A percentile compares a stretch with the other conserved stretches of the same genome.
Evolutionary conservation across 441 rosid genomes (phyloP).

Genomic region (Aleurites moluccanus): DNA sequence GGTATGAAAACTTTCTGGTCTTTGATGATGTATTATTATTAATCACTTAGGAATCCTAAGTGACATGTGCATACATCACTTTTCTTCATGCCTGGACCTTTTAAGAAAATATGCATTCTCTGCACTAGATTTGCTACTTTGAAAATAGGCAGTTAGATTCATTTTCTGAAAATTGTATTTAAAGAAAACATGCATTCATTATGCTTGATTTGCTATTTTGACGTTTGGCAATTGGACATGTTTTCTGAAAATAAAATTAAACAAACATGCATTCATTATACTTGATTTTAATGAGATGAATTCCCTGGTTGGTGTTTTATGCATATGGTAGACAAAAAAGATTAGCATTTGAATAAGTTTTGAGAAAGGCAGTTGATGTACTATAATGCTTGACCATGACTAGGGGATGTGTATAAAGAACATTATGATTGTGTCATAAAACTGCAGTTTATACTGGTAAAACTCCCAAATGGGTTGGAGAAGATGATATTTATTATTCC

Average conservation of each 20-base stretch:
- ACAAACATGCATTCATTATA: background rate
- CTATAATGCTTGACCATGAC: background rate
- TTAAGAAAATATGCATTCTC: background rate
- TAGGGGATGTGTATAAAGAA: background rate
- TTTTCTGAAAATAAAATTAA: slow-evolving; percentile 2
- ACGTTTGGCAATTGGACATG: background rate
- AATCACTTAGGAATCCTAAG: background rate
- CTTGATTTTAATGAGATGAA: background rate
- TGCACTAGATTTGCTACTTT: background rate
- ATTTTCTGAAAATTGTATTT: slow-evolving; percentile 6
- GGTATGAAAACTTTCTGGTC: slow-evolving; percentile 48
- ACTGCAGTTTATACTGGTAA: background rate
- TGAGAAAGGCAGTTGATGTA: background rate
- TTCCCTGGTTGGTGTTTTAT: background rate
- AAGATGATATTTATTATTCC: background rate
- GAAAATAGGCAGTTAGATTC: background rate
- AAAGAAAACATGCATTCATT: slow-evolving; percentile 2
- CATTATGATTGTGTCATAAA: background rate
- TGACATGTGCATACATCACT: background rate
- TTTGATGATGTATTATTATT: background rate
- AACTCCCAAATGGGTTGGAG: background rate
- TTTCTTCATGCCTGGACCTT: background rate
- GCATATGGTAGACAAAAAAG: background rate
- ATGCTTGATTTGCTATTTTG: background rate
- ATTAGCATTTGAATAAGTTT: background rate